Evolutionary conservation across 768 basidiomycete genomes (phyloP), one percentile per base, ranked within the genome.

Genomic region (Neoboletus subvelutipes): DNA sequence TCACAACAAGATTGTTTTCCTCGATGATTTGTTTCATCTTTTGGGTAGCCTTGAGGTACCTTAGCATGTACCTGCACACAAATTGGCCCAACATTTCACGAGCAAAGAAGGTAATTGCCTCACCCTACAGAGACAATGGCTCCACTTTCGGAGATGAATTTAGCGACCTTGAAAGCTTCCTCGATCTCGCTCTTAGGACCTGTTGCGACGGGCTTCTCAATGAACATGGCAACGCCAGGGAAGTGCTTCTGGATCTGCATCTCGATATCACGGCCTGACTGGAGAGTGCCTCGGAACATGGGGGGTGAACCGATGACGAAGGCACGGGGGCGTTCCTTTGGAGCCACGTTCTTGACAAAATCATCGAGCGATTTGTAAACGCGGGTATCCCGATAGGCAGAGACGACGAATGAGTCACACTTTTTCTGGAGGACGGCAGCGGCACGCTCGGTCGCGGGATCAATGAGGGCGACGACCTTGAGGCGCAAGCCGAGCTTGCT

Each of bases 1-100:
- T 98, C 50, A 99, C 94, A 22, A 88, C 89, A 56, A 99, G 80
- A 67, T 92, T 83, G 71, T 98, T 98, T 60, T 96, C 93, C 67
- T 91, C 79, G 70, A 99, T 90, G 72, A 98, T 94, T 58, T 88
- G 83, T 76, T 96, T 95, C 92, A 98, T 97, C 82, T 86, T 88
- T 75, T 97, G 94, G 22, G 96, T 92, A 33, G 90, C 94, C 73
- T 88, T 89, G 65, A 96, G 80, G 76, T 96, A 95, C 60, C 94
- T 86, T 61, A 97, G 78, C 94, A 97, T 97, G 71, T 93, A 94
- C 56, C 92, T 92, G 58, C 18, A 36, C 31, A 37, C 15, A 31
- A 42, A 40, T 61, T 42, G 48, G 37, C 37, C 20, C 24, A 49
- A 29, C 17, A 26, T 18, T 42, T 43, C 26, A 41, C 39, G 47